A percentile compares a stretch with the other conserved stretches of the same genome.
phyloP scores from a whole-genome alignment of 2,329 filamentous ascomycete species.

The Didymella exigua region DNA sequence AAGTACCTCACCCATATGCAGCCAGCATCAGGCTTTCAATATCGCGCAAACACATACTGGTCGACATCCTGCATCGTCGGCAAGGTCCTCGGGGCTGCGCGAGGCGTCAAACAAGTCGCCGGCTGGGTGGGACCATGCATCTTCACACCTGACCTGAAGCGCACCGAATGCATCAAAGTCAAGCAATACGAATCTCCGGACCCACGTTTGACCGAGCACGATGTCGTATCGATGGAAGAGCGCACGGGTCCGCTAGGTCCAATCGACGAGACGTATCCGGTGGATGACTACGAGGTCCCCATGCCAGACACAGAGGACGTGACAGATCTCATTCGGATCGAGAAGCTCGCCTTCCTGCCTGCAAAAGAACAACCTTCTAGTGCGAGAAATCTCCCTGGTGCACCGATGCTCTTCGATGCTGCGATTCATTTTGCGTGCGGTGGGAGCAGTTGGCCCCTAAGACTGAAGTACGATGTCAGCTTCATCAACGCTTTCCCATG shows the following conservation, averaged over 20 bases:
- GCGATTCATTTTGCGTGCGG: conserved; percentile 50
- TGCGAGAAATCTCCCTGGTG: conserved; percentile 32
- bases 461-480: conserved; percentile 48
- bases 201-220: conserved; percentile 59
- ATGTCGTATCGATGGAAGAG: conserved; percentile 69
- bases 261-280: conserved; percentile 64
- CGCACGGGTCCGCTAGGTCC: conserved; percentile 73
- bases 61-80: conserved; percentile 73
- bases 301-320: conserved; percentile 63
- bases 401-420: conserved; percentile 47
- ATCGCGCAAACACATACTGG: conserved; percentile 80
- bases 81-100: conserved; percentile 70
- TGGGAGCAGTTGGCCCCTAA: conserved; percentile 48
- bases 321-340: conserved; percentile 70
- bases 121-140: conserved; percentile 78
- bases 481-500: conserved; percentile 52
- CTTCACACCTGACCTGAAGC: conserved; percentile 68
- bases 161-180: conserved; percentile 73
- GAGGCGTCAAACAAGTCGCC: conserved; percentile 71
- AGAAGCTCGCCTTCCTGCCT: conserved; percentile 67
- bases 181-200: conserved; percentile 65
- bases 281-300: conserved; percentile 70
- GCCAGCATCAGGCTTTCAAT: conserved; percentile 75
- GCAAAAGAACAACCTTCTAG: conserved; percentile 46
- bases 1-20: conserved; percentile 71